Evolutionary conservation across 179 eudicot species (phyloP).

Genomic region (Sideroxylon spinosum): DNA sequence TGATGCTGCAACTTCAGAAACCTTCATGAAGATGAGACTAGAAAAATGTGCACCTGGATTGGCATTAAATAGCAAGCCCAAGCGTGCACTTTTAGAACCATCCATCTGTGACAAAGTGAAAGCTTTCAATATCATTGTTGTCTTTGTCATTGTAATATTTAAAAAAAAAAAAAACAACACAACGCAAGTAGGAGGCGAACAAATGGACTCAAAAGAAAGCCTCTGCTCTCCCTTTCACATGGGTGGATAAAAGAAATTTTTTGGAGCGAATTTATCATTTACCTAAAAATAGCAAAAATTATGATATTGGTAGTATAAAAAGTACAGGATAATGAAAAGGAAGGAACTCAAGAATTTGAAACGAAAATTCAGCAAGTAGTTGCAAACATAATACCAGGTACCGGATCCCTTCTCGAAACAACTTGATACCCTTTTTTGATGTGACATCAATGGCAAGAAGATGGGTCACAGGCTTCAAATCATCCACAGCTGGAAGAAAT

Average conservation of each 20-base stretch:
- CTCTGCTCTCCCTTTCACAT: background rate
- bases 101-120: slow-evolving; percentile 44
- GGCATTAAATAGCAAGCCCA: slow-evolving; percentile 67
- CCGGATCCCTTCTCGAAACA: slow-evolving; percentile 80
- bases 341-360: slow-evolving; percentile 3
- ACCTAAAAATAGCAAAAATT: background rate
- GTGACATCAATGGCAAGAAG: slow-evolving; percentile 70
- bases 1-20: slow-evolving; percentile 54
- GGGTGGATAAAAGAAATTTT: background rate
- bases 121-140: background rate
- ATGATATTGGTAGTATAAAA: background rate
- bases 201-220: background rate
- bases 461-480: slow-evolving; percentile 93
- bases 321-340: background rate
- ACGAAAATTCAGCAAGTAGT: background rate
- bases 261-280: slow-evolving; percentile 1
- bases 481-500: slow-evolving; percentile 65
- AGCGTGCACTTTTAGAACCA: slow-evolving; percentile 71
- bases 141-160: background rate
- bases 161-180: background rate
- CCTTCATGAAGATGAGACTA: slow-evolving; percentile 61
- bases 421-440: slow-evolving; percentile 67
- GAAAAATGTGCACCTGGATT: slow-evolving; percentile 42
- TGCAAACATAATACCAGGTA: slow-evolving; percentile 58
- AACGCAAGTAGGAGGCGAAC: background rate